Evolutionary conservation across 179 eudicot species (phyloP), one percentile per base, ranked within the genome.

Genomic region (Dionaea muscipula): DNA sequence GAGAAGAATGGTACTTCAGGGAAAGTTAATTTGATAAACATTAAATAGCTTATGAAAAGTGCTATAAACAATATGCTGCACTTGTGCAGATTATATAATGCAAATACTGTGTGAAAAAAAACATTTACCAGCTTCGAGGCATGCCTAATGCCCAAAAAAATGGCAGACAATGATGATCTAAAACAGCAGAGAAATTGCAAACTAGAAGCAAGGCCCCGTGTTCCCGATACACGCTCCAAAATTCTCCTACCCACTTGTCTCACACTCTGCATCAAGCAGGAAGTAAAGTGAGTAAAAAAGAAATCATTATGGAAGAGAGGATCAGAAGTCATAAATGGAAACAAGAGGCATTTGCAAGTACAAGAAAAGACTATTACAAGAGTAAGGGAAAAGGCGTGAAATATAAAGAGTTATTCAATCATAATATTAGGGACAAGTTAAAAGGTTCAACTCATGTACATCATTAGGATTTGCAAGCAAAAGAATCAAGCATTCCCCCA

Each of bases 381-480:
- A n/a, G 4, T 18, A 7, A 18, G 9, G 17, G 21, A 43, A 21
- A 43, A 7, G 20, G 8, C 7, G 19, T 43, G 8, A 43, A n/a
- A 43, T 43, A 19, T 19, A 43, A n/a, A 43, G 22, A 43, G 9
- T 19, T 19, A 11, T 19, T 1, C 15, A 22, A 47, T 0, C 7
- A 23, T 13, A 10, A 25, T 14, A 1, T 24, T 5, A 1, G 19
- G 16, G 50, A 45, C 21, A 55, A 43, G 61, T 16, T 19, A 46
- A 19, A 22, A 51, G 47, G 35, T 26, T 22, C 41, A 54, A 15
- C 44, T 14, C 49, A 59, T 41, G 51, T 85, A 88, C 99, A 75
- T 93, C 99, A 69, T 88, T 81, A 56, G 94, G 86, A 75, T 93
- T 96, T 71, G 82, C 80, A 70, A 88, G 84, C 77, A 88, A 63